Evolutionary conservation across 139 green algal genomes (phyloP).

Genomic region (Asterochloris erici): DNA sequence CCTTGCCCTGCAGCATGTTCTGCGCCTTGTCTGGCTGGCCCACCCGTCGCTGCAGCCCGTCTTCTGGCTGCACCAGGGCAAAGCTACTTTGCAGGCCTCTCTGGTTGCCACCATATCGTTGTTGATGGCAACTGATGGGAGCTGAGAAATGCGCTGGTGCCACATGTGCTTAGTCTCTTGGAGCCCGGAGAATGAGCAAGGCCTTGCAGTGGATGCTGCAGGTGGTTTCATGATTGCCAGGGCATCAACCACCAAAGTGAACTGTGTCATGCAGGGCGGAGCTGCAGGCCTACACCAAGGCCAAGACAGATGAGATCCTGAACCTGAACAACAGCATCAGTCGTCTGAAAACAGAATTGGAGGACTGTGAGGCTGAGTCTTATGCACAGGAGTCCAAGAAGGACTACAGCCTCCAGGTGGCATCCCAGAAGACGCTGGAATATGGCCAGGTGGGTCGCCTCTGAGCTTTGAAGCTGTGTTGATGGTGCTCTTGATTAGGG

Average conservation of each 20-base stretch:
- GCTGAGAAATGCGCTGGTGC: too few species aligned
- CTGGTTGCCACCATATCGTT: too few species aligned
- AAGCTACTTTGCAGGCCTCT: too few species aligned
- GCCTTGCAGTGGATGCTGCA: neutral
- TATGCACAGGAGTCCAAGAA: slow-evolving; percentile 61
- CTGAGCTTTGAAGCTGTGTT: neutral
- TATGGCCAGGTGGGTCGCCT: slow-evolving; percentile 67
- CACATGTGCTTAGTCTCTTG: too few species aligned
- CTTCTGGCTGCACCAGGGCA: too few species aligned
- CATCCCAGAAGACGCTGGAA: slow-evolving; percentile 72
- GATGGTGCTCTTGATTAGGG: neutral
- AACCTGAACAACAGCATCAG: slow-evolving; percentile 80
- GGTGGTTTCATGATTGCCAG: neutral
- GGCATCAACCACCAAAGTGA: too few species aligned
- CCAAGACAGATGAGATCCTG: slow-evolving; percentile 77
- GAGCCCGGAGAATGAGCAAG: neutral
- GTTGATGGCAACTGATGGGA: too few species aligned
- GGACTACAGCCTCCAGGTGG: slow-evolving; percentile 63
- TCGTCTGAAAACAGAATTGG: slow-evolving; percentile 78
- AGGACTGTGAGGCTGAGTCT: slow-evolving; percentile 60
- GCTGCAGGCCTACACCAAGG: slow-evolving; percentile 57
- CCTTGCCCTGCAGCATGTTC: too few species aligned
- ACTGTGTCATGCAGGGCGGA: slow-evolving; percentile 29
- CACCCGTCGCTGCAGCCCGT: too few species aligned
- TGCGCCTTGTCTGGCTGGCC: too few species aligned